Evolutionary conservation across 495 filamentous ascomycete genomes (phyloP).

Genomic region (Daldinia caldariorum): DNA sequence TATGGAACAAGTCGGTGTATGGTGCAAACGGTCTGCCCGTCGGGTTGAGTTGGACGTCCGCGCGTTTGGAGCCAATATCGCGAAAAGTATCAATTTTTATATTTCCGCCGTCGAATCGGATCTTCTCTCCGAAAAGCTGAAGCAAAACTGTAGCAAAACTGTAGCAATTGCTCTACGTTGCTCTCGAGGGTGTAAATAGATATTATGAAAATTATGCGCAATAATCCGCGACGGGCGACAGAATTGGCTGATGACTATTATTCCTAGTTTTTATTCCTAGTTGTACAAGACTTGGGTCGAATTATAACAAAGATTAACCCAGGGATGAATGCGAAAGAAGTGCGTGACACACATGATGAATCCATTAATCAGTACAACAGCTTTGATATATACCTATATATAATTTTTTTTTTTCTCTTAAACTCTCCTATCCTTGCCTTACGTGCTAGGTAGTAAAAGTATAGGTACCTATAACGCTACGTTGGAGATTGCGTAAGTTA

Average conservation of each 20-base stretch:
- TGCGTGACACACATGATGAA: slow-evolving; percentile 40
- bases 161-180: neutral
- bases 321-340: slow-evolving; percentile 44
- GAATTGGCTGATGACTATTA: slow-evolving; percentile 29
- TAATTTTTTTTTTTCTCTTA: slow-evolving; percentile 8
- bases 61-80: slow-evolving; percentile 30
- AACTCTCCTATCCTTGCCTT: slow-evolving; percentile 17
- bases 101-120: slow-evolving; percentile 11
- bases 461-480: neutral
- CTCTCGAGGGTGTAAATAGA: slow-evolving; percentile 1
- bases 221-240: slow-evolving; percentile 9
- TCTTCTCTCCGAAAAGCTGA: neutral
- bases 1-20: slow-evolving; percentile 26
- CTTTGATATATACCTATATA: slow-evolving; percentile 21
- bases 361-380: slow-evolving; percentile 26
- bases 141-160: slow-evolving; percentile 9
- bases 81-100: slow-evolving; percentile 21
- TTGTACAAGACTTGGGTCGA: slow-evolving; percentile 31
- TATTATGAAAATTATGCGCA: slow-evolving; percentile 24
- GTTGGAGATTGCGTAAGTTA: neutral
- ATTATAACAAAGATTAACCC: slow-evolving; percentile 40
- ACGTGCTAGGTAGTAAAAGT: neutral
- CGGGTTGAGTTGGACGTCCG: slow-evolving; percentile 17
- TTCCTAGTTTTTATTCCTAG: slow-evolving; percentile 31
- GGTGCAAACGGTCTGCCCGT: slow-evolving; percentile 9